Evolutionary conservation across 805 yeast species (phyloP).

Genomic region (Candida stauntonica): DNA sequence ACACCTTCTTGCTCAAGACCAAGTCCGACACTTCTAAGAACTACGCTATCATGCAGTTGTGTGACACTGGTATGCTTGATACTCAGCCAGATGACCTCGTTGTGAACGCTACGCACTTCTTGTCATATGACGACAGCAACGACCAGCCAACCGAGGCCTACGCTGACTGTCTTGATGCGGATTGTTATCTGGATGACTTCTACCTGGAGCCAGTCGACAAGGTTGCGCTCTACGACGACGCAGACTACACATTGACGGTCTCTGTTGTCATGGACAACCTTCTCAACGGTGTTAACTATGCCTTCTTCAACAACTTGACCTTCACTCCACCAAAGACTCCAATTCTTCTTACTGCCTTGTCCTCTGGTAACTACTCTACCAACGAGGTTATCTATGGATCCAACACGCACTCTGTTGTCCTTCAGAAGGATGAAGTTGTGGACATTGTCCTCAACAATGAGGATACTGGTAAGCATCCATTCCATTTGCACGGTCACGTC

Average conservation of each 20-base stretch:
- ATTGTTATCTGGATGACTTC: constrained; percentile 70
- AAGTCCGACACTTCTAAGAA: constrained; percentile 59
- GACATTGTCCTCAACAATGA: constrained; percentile 75
- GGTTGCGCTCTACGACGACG: constrained; percentile 53
- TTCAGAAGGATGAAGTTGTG: constrained; percentile 38
- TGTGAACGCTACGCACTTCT: constrained; percentile 70
- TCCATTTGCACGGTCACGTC: constrained; percentile 73
- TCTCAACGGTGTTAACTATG: constrained; percentile 72
- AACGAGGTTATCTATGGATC: constrained; percentile 69
- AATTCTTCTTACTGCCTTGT: constrained; percentile 56
- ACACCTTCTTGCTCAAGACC: constrained; percentile 73
- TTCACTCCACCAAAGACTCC: constrained; percentile 69
- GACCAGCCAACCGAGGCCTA: constrained; percentile 35
- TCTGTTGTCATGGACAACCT: constrained; percentile 68
- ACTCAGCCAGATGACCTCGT: constrained; percentile 55
- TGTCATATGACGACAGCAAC: constrained; percentile 51
- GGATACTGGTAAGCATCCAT: constrained; percentile 78
- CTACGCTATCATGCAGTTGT: constrained; percentile 76
- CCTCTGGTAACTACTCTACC: constrained; percentile 53
- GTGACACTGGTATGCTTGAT: constrained; percentile 86
- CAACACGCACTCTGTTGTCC: constrained; percentile 22
- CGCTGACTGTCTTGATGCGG: constrained; percentile 45
- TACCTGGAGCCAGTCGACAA: constrained; percentile 60
- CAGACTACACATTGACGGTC: constrained; percentile 66
- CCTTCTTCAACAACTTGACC: constrained; percentile 67